Evolutionary conservation across 306 rosid species (phyloP).

Genomic region (Quercus rubra): DNA sequence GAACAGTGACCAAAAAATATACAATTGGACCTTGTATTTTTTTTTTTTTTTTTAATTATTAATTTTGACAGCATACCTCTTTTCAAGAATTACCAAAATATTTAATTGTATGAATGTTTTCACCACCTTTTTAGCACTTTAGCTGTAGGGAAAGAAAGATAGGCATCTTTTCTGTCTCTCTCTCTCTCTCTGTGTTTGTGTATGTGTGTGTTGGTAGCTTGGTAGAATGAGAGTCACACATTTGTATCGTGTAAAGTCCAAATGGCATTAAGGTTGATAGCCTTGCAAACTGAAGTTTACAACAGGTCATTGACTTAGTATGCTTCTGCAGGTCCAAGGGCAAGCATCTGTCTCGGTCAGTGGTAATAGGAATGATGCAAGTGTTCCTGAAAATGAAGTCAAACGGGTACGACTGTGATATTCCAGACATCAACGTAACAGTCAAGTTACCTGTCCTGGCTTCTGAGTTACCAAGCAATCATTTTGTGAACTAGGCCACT

Average conservation of each 20-base stretch:
- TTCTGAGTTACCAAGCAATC: constrained; percentile 8
- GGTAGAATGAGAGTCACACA: no score
- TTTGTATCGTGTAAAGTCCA: neutral
- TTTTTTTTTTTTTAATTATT: no score
- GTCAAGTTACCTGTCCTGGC: constrained; percentile 13
- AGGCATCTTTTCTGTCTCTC: neutral
- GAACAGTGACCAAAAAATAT: neutral
- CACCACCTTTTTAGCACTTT: neutral
- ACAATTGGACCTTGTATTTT: neutral
- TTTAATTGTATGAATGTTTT: neutral
- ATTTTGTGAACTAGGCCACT: constrained; percentile 9
- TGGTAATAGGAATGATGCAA: constrained; percentile 60
- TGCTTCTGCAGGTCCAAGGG: constrained; percentile 61
- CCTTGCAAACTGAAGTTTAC: neutral
- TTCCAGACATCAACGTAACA: neutral
- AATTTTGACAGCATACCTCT: neutral
- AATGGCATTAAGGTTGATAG: neutral
- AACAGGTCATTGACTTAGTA: constrained; percentile 3
- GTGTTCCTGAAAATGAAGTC: constrained; percentile 67
- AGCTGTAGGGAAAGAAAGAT: neutral
- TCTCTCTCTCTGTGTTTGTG: no score
- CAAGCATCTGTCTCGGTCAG: constrained; percentile 36
- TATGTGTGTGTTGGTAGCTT: no score
- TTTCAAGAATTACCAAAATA: neutral
- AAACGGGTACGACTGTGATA: constrained; percentile 53